phyloP scores from a whole-genome alignment of 1,284 basidiomycete species.

The Polyporus tsugae region DNA sequence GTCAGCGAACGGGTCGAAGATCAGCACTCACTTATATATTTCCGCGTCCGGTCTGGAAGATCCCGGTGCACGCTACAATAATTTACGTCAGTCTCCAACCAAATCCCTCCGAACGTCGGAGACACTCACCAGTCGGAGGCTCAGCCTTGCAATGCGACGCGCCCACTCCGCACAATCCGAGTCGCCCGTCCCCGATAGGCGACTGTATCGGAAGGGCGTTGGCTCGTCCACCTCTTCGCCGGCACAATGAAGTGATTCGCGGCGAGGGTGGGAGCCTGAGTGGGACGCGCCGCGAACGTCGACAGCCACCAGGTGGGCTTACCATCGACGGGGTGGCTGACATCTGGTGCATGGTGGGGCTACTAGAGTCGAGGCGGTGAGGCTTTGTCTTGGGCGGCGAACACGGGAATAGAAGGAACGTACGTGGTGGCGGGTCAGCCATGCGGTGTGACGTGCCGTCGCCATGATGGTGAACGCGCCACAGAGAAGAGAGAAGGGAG shows the following conservation, averaged over 20 bases:
- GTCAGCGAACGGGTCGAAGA: neutral
- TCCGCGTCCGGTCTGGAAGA: no score
- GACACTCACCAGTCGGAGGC: constrained; percentile 13
- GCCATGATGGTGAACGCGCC: neutral
- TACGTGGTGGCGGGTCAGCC: neutral
- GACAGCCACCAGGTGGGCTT: constrained; percentile 18
- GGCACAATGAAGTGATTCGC: neutral
- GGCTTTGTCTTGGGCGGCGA: no score
- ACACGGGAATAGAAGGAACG: neutral
- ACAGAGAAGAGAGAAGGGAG: neutral
- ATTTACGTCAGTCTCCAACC: neutral
- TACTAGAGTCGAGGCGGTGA: neutral
- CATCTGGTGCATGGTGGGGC: neutral
- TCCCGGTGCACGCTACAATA: neutral
- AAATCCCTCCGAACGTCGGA: neutral
- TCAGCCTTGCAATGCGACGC: constrained; percentile 22
- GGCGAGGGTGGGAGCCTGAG: constrained; percentile 14
- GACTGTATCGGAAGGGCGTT: constrained; percentile 21
- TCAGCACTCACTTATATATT: neutral
- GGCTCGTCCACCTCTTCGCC: constrained; percentile 9
- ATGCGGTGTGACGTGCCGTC: neutral
- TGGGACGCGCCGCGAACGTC: constrained; percentile 20
- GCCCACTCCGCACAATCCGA: constrained; percentile 19
- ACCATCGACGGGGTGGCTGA: constrained; percentile 12
- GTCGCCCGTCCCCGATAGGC: constrained; percentile 20